Evolutionary conservation across 2,329 filamentous ascomycete genomes (phyloP), one percentile per base, ranked within the genome.

Genomic region (Diplodia scrobiculata): DNA sequence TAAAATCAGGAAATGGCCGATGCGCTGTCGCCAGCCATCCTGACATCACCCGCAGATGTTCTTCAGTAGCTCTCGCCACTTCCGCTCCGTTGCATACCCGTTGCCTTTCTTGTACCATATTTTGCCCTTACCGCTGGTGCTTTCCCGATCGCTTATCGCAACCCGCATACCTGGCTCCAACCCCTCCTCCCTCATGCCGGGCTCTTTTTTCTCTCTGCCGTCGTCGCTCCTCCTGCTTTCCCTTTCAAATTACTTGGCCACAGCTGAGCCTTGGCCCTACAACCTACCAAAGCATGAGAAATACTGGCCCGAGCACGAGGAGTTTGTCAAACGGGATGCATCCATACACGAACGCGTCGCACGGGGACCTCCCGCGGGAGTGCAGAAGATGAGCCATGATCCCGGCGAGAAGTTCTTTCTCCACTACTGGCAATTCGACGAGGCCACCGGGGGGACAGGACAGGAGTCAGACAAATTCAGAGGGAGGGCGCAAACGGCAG

Each of bases 381-480:
- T 93, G 65, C 86, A 85, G 73, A 92, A 92, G 74, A 91, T 93
- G 85, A 82, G 86, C 54, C 82, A 82, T 5, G 87, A 92, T 73
- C 84, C 86, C 59, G 85, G 85, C 67, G 89, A 91, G 74, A 95
- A 91, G 82, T 89, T 94, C 73, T 86, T 88, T 70, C 80, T 88
- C 66, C 84, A 90, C 52, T 89, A 91, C 75, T 88, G 79, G 82
- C 76, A 79, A 66, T 83, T 83, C 63, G 79, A 77, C 3, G 73
- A 29, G 14, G 45, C 51, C 11, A 62, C 72, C 7, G 72, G 73
- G 51, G 32, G 34, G 3, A 10, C 19, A 25, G 45, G n/a, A 21
- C 41, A 66, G 45, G 48, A 59, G 21, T 38, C 19, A 73, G 73
- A 65, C 71, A 71, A 13, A 53, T 59, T 55, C 32, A 63, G 50